These are phyloP conservation scores for Poronia punctata DNA, from an alignment of 495 filamentous ascomycete species.

Conservation along the genomic window DNA sequence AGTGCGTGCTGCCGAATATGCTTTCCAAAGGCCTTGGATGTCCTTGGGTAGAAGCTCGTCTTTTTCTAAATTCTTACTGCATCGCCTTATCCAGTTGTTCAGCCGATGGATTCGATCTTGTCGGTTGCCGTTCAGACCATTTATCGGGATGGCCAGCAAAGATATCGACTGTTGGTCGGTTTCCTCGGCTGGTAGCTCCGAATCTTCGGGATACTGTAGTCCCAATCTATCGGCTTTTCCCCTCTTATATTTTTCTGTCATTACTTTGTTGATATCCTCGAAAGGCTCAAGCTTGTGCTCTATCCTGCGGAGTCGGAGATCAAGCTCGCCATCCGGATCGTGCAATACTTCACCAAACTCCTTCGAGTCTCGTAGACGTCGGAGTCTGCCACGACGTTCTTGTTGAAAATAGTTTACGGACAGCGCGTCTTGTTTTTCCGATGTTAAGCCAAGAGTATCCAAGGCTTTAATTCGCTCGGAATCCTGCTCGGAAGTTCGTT, in stretches of 20 bases:
- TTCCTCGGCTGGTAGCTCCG: conserved; percentile 20
- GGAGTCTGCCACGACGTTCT: conserved; percentile 32
- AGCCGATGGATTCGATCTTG: conserved; percentile 10
- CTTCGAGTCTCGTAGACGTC: conserved; percentile 23
- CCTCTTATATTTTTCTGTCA: conserved; percentile 30
- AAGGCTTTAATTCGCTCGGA: conserved; percentile 20
- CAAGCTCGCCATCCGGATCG: conserved; percentile 38
- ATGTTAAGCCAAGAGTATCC: conserved; percentile 15
- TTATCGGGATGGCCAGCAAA: conserved; percentile 2
- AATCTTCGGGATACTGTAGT: conserved; percentile 28
- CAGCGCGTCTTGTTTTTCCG: conserved; percentile 6
- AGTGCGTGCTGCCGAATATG: conserved; percentile 36
- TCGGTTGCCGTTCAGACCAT: conserved; percentile 4
- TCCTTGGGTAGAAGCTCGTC: conserved; percentile 18
- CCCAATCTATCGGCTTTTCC: conserved; percentile 34
- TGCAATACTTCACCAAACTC: conserved; percentile 27
- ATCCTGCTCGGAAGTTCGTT: conserved; percentile 16
- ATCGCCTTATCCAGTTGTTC: conserved; percentile 21
- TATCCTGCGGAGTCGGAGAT: conserved; percentile 39
- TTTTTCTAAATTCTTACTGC: conserved; percentile 1
- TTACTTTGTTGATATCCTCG: conserved; percentile 27
- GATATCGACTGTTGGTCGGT: conserved; percentile 10
- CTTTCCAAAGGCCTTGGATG: conserved; percentile 33
- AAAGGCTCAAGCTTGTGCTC: conserved; percentile 47
- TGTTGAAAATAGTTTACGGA: conserved; percentile 38